Percentiles rank a stretch among this genome's conserved stretches.
These are phyloP conservation scores for Beta lomatogona DNA, from an alignment of 179 eudicot species.

Conservation along the genomic window DNA sequence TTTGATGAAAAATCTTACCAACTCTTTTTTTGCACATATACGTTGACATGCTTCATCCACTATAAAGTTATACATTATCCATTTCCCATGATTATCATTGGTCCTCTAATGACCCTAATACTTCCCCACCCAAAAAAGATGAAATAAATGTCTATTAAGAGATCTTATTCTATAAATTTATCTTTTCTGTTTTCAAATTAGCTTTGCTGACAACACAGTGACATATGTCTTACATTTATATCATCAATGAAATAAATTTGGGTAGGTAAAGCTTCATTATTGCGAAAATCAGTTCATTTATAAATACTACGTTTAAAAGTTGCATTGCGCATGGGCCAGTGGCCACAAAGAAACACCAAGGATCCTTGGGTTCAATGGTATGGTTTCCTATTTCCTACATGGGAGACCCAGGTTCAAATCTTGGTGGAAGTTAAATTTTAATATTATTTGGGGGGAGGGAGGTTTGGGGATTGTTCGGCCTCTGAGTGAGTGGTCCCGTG, in stretches of 20 bases:
- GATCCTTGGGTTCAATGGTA: too few species aligned
- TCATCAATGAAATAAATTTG: conserved; percentile 17
- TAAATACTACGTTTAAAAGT: neutral
- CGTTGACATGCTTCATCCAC: neutral
- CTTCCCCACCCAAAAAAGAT: neutral
- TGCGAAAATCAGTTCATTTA: neutral
- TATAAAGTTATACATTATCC: neutral
- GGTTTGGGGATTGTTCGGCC: too few species aligned
- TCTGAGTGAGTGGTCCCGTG: too few species aligned
- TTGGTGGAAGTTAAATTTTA: too few species aligned
- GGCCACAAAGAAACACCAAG: too few species aligned
- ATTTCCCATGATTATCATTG: conserved; percentile 5
- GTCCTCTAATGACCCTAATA: conserved; percentile 3
- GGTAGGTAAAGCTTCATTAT: conserved; percentile 8
- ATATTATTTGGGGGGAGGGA: too few species aligned
- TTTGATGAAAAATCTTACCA: too few species aligned
- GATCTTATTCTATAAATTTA: neutral
- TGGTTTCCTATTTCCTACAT: too few species aligned
- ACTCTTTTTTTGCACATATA: neutral
- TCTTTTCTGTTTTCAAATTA: neutral
- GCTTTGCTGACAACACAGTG: conserved; percentile 28
- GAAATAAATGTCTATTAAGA: neutral
- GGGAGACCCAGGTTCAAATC: too few species aligned
- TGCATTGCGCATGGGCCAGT: neutral
- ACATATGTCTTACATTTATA: conserved; percentile 31